Base-by-base conservation (phyloP, 331 rosid species). In the Acacia pycnantha region DNA sequence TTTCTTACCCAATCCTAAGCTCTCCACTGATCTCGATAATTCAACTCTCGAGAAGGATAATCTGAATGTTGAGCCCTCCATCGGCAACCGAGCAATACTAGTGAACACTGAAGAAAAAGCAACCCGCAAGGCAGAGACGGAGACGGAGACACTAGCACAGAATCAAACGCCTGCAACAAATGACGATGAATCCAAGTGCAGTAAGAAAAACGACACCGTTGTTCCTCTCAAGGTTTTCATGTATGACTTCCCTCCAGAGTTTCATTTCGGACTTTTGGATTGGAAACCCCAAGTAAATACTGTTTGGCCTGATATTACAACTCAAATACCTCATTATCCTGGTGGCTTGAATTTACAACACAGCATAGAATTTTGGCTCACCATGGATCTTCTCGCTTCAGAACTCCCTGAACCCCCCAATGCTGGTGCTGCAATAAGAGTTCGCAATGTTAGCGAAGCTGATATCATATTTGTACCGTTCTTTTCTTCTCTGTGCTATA, bases 271-370 rank as follows among this genome's bases (percentile, higher is more conserved):
- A 31, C 91, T 92, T 6, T 73, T 94, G 70, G 87, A 68, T 85
- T 92, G 94, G 96, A 82, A 87, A 84, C 81, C 89, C 7, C 40
- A 79, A 81, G 94, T 88, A 2, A 59, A 37, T 3, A 69, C 81
- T 66, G 90, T 89, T 66, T 94, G 98, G 98, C 98, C 98, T 8
- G 91, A 92, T 88, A 46, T 94, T 70, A 86, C 48, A 65, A 78
- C 54, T 8, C 12, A 85, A 33, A 83, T 91, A 29, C 97, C 94
- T 12, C 74, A 82, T n/a, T 89, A 94, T 81, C 94, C 98, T 8
- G 98, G 98, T 13, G 98, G 94, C 31, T 87, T 94, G 88, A 94
- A 94, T 81, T 74, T 91, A 72, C 97, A 94, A 53, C 98, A 94
- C 77, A 94, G 98, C 26, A 90, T 94, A 75, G 98, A 92, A 41